Evolutionary conservation across 352 stramenopile genomes (phyloP), one percentile per base, ranked within the genome.

Genomic region (Phytopythium montanum): DNA sequence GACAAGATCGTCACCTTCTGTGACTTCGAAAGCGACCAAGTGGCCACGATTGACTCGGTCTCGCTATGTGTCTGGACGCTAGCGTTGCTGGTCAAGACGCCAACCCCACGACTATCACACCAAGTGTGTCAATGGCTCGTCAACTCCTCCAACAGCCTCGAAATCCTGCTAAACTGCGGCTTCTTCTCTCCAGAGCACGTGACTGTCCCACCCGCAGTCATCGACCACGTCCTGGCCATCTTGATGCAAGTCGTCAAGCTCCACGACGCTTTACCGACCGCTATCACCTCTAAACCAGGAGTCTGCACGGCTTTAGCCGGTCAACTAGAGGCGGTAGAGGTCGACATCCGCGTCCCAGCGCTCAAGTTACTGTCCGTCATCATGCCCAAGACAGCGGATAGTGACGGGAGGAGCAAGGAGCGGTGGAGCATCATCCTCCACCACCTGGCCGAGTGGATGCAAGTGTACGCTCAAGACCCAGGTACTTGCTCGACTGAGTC

Each of bases 401-500:
- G 41, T 13, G 45, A 54, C 3, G 45, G 59, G 9, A 55, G 29
- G 6, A 46, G 39, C 10, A 61, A 53, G 19, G 77, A 88, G 21
- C 50, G 66, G 10, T 90, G 81, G 81, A 52, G 61, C 1, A 28
- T 21, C 7, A 61, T 91, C 2, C 59, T 89, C 9, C 46, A 68
- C 9, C 66, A 87, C 36, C 50, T 89, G n/a, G 66, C 81, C 19
- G 81, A 91, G 59, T 91, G 81, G 81, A 88, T 91, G 73, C 75
- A 89, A 33, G 70, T 91, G 12, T 89, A 81, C 29, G 71, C 68
- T 5, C 68, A 75, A 25, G 81, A 91, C 16, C 72, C 68, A 23
- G 39, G 66, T 21, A 69, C 41, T 1, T 79, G 70, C 18, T 49
- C 67, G 2, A n/a, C 71, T 3, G 60, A 33, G 13, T 70, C 72